These are phyloP conservation scores for Mycena vitilis DNA, from an alignment of 768 basidiomycete species.

Conservation along the genomic window DNA sequence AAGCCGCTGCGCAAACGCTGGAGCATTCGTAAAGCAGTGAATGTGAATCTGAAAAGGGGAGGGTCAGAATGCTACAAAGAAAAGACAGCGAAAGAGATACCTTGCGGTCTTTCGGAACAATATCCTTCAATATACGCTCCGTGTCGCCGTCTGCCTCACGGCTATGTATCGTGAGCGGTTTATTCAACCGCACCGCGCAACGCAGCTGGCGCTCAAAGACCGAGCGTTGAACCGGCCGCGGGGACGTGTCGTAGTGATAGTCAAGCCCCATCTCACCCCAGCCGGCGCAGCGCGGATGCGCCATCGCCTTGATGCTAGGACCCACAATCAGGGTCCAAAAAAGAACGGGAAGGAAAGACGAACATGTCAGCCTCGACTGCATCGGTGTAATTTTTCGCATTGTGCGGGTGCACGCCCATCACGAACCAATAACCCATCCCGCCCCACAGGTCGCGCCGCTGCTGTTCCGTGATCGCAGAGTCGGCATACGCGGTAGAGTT, in stretches of 20 bases:
- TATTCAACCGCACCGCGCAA: slow-evolving; percentile 73
- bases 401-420: slow-evolving; percentile 74
- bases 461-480: slow-evolving; percentile 65
- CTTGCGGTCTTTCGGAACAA: slow-evolving; percentile 77
- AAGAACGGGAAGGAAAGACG: slow-evolving; percentile 38
- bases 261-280: slow-evolving; percentile 93
- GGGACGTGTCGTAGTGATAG: slow-evolving; percentile 85
- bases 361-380: slow-evolving; percentile 77
- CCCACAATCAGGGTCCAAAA: neutral
- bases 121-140: slow-evolving; percentile 77
- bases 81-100: slow-evolving; percentile 47
- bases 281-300: slow-evolving; percentile 84
- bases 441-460: slow-evolving; percentile 66
- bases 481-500: slow-evolving; percentile 79
- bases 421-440: slow-evolving; percentile 86
- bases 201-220: slow-evolving; percentile 78
- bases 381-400: slow-evolving; percentile 76
- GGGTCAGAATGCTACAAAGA: neutral
- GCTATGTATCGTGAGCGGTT: slow-evolving; percentile 88
- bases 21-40: slow-evolving; percentile 89
- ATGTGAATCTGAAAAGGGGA: slow-evolving; percentile 74
- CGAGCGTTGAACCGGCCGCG: slow-evolving; percentile 71
- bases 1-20: slow-evolving; percentile 77
- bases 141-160: slow-evolving; percentile 89
- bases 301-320: slow-evolving; percentile 75